Percentiles rank a stretch among this genome's conserved stretches.
phyloP scores from a whole-genome alignment of 1,284 basidiomycete species.

The Cutaneotrichosporon arboriforme region DNA sequence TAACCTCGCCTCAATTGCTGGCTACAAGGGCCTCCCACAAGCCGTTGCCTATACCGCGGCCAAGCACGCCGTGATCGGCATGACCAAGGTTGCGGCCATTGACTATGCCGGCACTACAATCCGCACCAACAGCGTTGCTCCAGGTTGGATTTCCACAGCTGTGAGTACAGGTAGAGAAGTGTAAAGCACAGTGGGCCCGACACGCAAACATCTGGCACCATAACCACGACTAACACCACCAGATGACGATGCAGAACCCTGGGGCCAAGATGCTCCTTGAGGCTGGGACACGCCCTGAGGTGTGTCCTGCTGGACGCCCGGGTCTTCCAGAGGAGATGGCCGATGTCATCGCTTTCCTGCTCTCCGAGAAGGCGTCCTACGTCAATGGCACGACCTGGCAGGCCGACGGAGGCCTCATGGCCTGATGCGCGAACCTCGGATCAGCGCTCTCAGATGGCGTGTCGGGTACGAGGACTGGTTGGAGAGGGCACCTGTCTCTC shows the following conservation, averaged over 20 bases:
- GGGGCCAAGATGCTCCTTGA: neutral
- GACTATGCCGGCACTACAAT: slow-evolving; percentile 17
- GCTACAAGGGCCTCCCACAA: neutral
- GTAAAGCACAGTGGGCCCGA: no score
- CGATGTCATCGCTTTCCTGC: slow-evolving; percentile 32
- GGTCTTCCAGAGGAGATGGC: slow-evolving; percentile 30
- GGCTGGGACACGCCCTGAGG: neutral
- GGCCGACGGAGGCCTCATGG: slow-evolving; percentile 28
- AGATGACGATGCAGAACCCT: slow-evolving; percentile 12
- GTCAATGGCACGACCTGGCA: slow-evolving; percentile 31
- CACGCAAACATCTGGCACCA: slow-evolving; percentile 30
- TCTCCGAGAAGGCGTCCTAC: slow-evolving; percentile 29
- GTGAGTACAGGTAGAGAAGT: neutral
- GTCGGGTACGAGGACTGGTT: no score
- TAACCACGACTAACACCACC: slow-evolving; percentile 23
- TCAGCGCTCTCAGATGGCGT: no score
- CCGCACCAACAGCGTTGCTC: slow-evolving; percentile 17
- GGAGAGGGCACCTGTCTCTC: no score
- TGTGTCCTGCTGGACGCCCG: slow-evolving; percentile 22
- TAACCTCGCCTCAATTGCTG: slow-evolving; percentile 14
- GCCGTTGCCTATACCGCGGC: slow-evolving; percentile 15
- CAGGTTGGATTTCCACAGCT: slow-evolving; percentile 8
- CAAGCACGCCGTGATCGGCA: slow-evolving; percentile 21
- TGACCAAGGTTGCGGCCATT: slow-evolving; percentile 15
- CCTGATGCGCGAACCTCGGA: no score